phyloP scores from a whole-genome alignment of 2,329 filamentous ascomycete species.

The Penicillium sp. region DNA sequence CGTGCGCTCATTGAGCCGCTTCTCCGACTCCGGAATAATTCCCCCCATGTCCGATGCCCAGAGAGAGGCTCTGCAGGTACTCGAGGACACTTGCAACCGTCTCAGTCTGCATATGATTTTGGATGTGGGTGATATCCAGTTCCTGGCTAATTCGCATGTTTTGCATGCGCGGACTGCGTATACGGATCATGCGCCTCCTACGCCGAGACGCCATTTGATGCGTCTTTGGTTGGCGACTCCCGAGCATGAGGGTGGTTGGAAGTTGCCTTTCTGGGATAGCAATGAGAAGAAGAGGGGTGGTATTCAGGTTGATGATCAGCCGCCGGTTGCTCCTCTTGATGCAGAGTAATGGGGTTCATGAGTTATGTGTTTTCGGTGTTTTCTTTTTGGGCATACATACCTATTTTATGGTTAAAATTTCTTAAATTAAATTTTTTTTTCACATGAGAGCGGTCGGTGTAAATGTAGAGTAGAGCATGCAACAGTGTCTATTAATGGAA shows the following conservation, averaged over 20 bases:
- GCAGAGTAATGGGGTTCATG: slow-evolving; percentile 56
- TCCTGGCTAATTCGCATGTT: slow-evolving; percentile 74
- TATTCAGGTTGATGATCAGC: slow-evolving; percentile 77
- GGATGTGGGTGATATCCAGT: slow-evolving; percentile 84
- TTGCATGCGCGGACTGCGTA: slow-evolving; percentile 79
- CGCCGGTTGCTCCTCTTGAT: slow-evolving; percentile 70
- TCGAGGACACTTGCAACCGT: slow-evolving; percentile 71
- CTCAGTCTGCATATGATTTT: slow-evolving; percentile 79
- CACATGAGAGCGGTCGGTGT: no score
- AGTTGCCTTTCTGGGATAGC: slow-evolving; percentile 74
- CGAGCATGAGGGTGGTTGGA: slow-evolving; percentile 78
- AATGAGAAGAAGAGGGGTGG: slow-evolving; percentile 82
- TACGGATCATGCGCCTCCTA: slow-evolving; percentile 63
- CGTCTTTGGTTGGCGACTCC: slow-evolving; percentile 80
- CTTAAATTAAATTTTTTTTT: no score
- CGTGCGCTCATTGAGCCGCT: slow-evolving; percentile 68
- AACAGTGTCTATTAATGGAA: no score
- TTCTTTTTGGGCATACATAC: no score
- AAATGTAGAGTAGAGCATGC: no score
- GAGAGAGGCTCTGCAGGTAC: slow-evolving; percentile 60
- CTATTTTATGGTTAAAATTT: slow-evolving; percentile 2
- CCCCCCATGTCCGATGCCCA: slow-evolving; percentile 68
- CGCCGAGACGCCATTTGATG: slow-evolving; percentile 71
- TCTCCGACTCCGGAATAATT: slow-evolving; percentile 67
- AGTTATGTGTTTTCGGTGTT: slow-evolving; percentile 2